Percentiles rank a stretch among this genome's conserved stretches.
Conservation (phyloP, 495 filamentous ascomycete species). For the Bombardia bombarda region DNA sequence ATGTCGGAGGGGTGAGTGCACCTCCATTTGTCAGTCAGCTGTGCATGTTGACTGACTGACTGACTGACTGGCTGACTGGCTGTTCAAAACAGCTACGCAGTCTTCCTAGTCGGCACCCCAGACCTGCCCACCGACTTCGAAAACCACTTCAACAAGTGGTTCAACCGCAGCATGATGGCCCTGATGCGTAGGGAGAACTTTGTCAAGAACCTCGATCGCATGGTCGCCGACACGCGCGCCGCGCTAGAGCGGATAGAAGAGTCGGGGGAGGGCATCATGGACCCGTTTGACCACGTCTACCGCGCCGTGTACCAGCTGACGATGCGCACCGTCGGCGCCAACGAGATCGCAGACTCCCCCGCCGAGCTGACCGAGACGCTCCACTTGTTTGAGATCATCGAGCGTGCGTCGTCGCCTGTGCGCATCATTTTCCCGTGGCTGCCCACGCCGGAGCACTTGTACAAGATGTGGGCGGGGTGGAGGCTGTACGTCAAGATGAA, state of each 20-base stretch:
- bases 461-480: constrained; percentile 24
- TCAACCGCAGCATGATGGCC: constrained; percentile 10
- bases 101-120: constrained; percentile 19
- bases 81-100: constrained; percentile 13
- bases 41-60: too few relatives aligned
- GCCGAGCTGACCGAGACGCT: constrained; percentile 25
- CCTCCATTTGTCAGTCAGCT: too few relatives aligned
- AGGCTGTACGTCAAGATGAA: constrained; percentile 33
- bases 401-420: constrained; percentile 17
- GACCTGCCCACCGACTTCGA: not conserved
- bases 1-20: constrained; percentile 29
- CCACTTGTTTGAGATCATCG: constrained; percentile 26
- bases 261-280: constrained; percentile 21
- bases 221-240: constrained; percentile 23
- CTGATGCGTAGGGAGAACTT: constrained; percentile 24
- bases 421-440: constrained; percentile 40
- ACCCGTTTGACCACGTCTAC: constrained; percentile 35
- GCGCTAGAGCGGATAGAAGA: constrained; percentile 17
- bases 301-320: constrained; percentile 32
- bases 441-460: constrained; percentile 17
- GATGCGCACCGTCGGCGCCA: constrained; percentile 30
- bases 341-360: constrained; percentile 34
- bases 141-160: constrained; percentile 11
- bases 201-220: constrained; percentile 18
- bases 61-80: too few relatives aligned